phyloP scores from a whole-genome alignment of 2,329 filamentous ascomycete genomes.

The Fusarium solani-melongenae region DNA sequence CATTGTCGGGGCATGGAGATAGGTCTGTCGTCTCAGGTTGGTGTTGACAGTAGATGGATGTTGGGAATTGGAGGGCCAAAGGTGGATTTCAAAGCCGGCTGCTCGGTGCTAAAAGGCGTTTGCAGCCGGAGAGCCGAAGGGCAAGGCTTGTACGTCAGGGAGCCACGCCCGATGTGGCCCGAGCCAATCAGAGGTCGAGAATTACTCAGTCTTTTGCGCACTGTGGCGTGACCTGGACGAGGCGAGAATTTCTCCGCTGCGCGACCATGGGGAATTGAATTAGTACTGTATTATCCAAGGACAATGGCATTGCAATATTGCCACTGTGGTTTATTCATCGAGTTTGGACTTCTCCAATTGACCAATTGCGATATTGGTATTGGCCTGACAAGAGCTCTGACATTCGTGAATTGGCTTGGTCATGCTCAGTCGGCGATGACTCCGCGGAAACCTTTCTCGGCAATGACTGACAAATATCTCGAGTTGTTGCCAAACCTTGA shows the following conservation, averaged over 20 bases:
- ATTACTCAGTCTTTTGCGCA: constrained; percentile 46
- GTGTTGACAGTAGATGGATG: constrained; percentile 9
- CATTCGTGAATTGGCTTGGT: neutral
- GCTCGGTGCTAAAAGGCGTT: constrained; percentile 46
- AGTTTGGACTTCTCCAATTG: neutral
- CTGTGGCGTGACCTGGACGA: constrained; percentile 22
- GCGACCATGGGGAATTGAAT: neutral
- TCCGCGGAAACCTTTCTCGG: neutral
- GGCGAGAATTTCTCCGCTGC: neutral
- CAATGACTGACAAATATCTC: neutral
- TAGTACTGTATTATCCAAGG: neutral
- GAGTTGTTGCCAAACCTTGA: neutral
- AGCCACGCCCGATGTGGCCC: constrained; percentile 45
- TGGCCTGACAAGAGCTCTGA: neutral
- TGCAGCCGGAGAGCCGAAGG: constrained; percentile 43
- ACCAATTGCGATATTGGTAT: neutral
- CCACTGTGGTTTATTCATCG: neutral
- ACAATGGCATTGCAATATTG: neutral
- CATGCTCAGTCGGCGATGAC: neutral
- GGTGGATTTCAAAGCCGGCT: constrained; percentile 42
- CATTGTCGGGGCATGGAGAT: constrained; percentile 52
- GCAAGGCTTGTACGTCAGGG: constrained; percentile 38
- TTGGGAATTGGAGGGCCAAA: constrained; percentile 8
- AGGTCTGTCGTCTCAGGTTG: neutral
- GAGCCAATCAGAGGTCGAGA: constrained; percentile 50